Conservation (phyloP, 768 basidiomycete species). For the Trametes meyenii region DNA sequence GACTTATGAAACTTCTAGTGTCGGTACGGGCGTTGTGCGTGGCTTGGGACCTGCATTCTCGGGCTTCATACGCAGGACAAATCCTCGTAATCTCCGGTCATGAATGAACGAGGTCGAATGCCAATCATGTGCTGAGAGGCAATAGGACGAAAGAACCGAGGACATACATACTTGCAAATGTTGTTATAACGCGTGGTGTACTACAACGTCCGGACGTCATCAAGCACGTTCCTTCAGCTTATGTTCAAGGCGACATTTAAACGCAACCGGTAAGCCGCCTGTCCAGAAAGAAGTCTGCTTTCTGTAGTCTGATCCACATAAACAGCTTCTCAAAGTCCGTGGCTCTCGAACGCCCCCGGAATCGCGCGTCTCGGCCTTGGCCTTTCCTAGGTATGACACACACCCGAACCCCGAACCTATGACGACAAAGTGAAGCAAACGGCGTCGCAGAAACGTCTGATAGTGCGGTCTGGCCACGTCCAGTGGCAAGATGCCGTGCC, state of each 20-base stretch:
- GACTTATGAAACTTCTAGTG: neutral
- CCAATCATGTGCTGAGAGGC: too few species aligned
- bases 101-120: too few species aligned
- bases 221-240: neutral
- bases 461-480: neutral
- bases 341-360: neutral
- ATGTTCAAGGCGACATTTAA: neutral
- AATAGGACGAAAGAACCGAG: too few species aligned
- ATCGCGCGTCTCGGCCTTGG: too few species aligned
- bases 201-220: neutral
- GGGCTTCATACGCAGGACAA: too few species aligned
- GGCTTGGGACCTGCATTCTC: too few species aligned
- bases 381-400: too few species aligned
- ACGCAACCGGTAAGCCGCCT: neutral
- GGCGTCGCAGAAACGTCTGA: neutral
- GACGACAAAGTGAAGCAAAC: neutral
- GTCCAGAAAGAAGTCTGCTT: neutral
- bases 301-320: neutral
- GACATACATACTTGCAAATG: too few species aligned
- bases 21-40: too few species aligned
- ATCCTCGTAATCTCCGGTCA: too few species aligned
- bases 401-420: neutral
- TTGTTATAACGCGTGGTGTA: neutral
- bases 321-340: neutral
- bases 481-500: neutral